Conservation (phyloP, 495 filamentous ascomycete species). For the Xylaria cubensis region DNA sequence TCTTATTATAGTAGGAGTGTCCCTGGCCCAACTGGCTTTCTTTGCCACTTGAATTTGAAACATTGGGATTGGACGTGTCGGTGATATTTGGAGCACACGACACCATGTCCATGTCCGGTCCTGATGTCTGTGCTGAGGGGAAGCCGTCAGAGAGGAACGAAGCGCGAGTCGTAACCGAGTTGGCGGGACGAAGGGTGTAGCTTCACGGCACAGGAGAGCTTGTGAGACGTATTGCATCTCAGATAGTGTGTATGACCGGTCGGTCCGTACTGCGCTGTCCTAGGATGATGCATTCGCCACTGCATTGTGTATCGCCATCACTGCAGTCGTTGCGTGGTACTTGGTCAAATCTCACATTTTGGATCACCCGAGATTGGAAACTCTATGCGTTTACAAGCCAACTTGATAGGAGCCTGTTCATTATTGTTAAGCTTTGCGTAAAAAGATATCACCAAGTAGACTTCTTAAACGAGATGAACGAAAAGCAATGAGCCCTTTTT, state of each 20-base stretch:
- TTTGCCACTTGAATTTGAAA: not conserved
- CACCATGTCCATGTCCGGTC: conserved; percentile 6
- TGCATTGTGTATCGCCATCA: conserved; percentile 13
- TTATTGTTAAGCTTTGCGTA: not conserved
- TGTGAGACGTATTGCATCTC: conserved; percentile 2
- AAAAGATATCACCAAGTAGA: not conserved
- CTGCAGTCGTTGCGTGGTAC: conserved; percentile 15
- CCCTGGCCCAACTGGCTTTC: not conserved
- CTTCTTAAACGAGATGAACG: not conserved
- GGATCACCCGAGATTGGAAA: not conserved
- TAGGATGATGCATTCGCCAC: conserved; percentile 8
- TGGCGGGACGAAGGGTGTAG: conserved; percentile 15
- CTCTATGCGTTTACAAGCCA: not conserved
- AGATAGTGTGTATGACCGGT: conserved; percentile 7
- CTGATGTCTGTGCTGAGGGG: not conserved
- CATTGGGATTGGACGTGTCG: not conserved
- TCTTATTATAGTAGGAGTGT: conserved; percentile 18
- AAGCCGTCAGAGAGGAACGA: not conserved
- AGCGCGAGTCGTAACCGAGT: conserved; percentile 23
- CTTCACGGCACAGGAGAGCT: conserved; percentile 13
- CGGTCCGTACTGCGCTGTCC: conserved; percentile 6
- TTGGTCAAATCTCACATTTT: conserved; percentile 2
- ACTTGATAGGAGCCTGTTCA: not conserved
- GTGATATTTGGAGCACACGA: conserved; percentile 12
- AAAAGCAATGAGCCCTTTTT: not conserved